A percentile compares a stretch with the other conserved stretches of the same genome.
Evolutionary conservation across 495 filamentous ascomycete species (phyloP).

Genomic region (Tirmania nivea): DNA sequence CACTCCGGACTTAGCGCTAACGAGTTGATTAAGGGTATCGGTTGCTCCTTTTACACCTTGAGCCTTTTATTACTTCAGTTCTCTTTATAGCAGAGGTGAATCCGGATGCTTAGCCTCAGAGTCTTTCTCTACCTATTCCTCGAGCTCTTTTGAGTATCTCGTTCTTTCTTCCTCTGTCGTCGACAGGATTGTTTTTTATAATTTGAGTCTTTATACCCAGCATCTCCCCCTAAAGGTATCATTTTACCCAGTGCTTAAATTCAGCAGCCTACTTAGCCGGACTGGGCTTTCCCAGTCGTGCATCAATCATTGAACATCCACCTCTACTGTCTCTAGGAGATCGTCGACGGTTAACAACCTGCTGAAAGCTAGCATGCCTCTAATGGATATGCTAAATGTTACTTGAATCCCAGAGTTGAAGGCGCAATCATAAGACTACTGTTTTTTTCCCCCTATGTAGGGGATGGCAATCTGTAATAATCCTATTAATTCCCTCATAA

Average conservation of each 20-base stretch:
- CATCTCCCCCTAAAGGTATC: neutral
- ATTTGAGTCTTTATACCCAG: neutral
- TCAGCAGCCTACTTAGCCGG: constrained; percentile 35
- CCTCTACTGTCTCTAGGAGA: constrained; percentile 44
- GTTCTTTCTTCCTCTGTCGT: neutral
- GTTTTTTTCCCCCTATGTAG: constrained; percentile 42
- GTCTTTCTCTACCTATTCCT: neutral
- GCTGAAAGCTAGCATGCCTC: too few relatives aligned
- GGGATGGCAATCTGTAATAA: constrained; percentile 38
- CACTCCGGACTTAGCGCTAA: neutral
- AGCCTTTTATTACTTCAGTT: neutral
- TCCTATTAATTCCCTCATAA: constrained; percentile 24
- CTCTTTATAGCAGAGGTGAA: neutral
- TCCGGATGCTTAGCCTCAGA: neutral
- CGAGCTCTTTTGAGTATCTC: neutral
- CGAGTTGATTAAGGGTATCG: neutral
- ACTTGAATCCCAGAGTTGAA: constrained; percentile 42
- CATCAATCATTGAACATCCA: constrained; percentile 10
- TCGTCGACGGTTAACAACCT: constrained; percentile 42
- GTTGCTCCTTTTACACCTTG: neutral
- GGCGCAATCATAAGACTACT: constrained; percentile 33
- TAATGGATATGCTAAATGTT: neutral
- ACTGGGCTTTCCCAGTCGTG: constrained; percentile 27
- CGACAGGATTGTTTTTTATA: constrained; percentile 22
- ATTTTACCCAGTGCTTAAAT: constrained; percentile 37